Conservation (phyloP, 257 asterid genomes). For the Penstemon barbatus region DNA sequence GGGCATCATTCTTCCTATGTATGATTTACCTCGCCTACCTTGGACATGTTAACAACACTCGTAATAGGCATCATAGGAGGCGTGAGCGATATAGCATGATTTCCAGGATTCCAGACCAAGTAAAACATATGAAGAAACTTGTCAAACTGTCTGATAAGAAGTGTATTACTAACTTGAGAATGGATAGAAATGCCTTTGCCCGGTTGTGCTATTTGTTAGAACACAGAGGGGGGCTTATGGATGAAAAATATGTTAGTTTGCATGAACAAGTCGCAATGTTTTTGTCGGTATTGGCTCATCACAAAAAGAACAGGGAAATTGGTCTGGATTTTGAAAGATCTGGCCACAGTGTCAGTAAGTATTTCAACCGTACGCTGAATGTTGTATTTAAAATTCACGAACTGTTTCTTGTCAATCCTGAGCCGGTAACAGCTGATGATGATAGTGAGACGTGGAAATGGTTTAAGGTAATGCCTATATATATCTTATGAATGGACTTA, state of each 20-base stretch:
- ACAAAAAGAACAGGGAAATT: not conserved
- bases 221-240: not conserved
- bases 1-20: not conserved
- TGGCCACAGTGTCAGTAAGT: not conserved
- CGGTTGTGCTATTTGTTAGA: not conserved
- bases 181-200: conserved; percentile 2
- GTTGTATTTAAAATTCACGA: not conserved
- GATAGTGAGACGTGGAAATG: not conserved
- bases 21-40: too few relatives aligned
- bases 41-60: not conserved
- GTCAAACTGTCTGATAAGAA: not conserved
- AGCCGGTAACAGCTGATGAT: not conserved
- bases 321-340: not conserved
- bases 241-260: not conserved
- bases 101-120: not conserved
- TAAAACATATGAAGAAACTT: not conserved
- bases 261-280: not conserved
- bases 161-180: not conserved
- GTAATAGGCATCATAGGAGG: not conserved
- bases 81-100: not conserved
- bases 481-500: too few relatives aligned
- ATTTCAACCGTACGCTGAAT: not conserved
- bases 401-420: not conserved
- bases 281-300: not conserved
- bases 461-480: not conserved